A percentile compares a stretch with the other conserved stretches of the same genome.
These are phyloP conservation scores for Trichoderma sp. DNA, from an alignment of 2,329 filamentous ascomycete species.

Conservation along the genomic window DNA sequence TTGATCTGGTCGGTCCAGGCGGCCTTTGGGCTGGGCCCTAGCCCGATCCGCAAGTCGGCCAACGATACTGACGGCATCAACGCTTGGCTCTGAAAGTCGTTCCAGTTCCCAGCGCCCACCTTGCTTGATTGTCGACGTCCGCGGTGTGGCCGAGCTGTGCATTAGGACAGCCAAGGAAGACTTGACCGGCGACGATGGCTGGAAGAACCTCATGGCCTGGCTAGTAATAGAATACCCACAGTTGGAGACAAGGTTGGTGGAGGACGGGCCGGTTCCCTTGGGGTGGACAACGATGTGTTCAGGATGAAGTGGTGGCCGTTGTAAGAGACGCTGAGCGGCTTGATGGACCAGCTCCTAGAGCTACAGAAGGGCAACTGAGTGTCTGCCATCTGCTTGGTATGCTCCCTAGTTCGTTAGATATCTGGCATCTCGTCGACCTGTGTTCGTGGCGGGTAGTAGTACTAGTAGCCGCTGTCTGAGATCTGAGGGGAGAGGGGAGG, in stretches of 20 bases:
- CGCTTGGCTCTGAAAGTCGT: slow-evolving; percentile 25
- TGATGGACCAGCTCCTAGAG: slow-evolving; percentile 17
- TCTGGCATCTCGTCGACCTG: background rate
- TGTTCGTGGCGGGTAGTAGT: background rate
- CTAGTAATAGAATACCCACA: background rate
- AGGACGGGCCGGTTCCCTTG: slow-evolving; percentile 3
- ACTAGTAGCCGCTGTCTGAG: background rate
- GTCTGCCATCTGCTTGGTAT: background rate
- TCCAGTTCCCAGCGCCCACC: slow-evolving; percentile 20
- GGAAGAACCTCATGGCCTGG: slow-evolving; percentile 14
- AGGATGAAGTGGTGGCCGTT: slow-evolving; percentile 20
- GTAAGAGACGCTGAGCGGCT: slow-evolving; percentile 6
- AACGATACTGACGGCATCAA: slow-evolving; percentile 28
- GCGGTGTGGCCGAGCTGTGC: slow-evolving; percentile 28
- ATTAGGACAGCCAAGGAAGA: slow-evolving; percentile 2
- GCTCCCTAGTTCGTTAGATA: too few species aligned
- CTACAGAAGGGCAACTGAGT: slow-evolving; percentile 5
- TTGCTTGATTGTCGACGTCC: slow-evolving; percentile 27
- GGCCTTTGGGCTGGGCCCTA: slow-evolving; percentile 30
- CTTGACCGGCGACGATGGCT: background rate
- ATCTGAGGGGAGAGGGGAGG: background rate
- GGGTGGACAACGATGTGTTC: slow-evolving; percentile 10
- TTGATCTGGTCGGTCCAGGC: slow-evolving; percentile 29
- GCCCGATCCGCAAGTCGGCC: slow-evolving; percentile 25
- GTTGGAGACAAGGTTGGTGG: slow-evolving; percentile 5